A percentile compares a stretch with the other conserved stretches of the same genome.
These are phyloP conservation scores for Sclerotinia trifoliorum DNA, from an alignment of 2,329 filamentous ascomycete genomes.

Conservation along the genomic window DNA sequence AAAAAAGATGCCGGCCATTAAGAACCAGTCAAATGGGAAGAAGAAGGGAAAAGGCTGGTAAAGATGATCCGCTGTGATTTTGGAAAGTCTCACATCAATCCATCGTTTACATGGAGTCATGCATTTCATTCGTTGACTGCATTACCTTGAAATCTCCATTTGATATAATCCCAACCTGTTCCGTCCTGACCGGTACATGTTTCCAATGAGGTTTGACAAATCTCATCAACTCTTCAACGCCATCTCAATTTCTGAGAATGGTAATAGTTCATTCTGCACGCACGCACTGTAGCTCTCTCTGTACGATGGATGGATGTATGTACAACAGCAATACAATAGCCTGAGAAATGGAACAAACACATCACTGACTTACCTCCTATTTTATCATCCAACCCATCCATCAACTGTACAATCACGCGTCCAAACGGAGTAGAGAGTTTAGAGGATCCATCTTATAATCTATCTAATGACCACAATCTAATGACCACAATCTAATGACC, in stretches of 20 bases:
- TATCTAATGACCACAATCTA: too few species aligned
- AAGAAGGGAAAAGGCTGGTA: slow-evolving; percentile 4
- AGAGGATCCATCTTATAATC: too few species aligned
- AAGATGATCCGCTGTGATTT: background rate
- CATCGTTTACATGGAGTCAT: background rate
- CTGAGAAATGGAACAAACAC: background rate
- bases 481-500: too few species aligned
- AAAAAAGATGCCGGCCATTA: background rate
- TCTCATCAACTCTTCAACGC: background rate
- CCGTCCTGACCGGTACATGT: background rate
- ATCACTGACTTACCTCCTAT: background rate
- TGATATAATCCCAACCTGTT: background rate
- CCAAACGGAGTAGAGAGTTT: background rate
- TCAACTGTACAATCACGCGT: background rate
- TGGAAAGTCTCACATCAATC: background rate
- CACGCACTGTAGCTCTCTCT: background rate
- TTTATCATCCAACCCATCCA: background rate
- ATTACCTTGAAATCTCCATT: background rate
- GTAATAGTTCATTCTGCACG: background rate
- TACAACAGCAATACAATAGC: background rate
- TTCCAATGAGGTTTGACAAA: slow-evolving; percentile 1
- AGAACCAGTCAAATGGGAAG: background rate
- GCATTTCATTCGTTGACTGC: background rate
- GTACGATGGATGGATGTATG: background rate
- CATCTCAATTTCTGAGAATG: slow-evolving; percentile 11